Percentiles rank a stretch among this genome's conserved stretches.
These are phyloP conservation scores for Geum urbanum DNA, from an alignment of 306 rosid genomes.

Conservation along the genomic window DNA sequence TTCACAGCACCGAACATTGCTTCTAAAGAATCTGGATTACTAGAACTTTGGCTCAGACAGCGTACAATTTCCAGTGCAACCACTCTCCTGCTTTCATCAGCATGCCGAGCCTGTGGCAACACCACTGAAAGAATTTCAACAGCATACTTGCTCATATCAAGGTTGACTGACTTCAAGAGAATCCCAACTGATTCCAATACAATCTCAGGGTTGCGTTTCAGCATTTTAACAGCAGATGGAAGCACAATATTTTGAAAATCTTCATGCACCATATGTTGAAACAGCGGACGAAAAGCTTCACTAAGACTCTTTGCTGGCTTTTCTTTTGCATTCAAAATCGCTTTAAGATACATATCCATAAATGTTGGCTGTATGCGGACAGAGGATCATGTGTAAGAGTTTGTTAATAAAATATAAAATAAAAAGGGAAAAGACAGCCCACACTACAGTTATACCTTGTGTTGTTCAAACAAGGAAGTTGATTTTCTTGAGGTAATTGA, in stretches of 20 bases:
- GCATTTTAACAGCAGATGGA: constrained; percentile 88
- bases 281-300: constrained; percentile 81
- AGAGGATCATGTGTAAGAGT: constrained; percentile 21
- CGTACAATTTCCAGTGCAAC: constrained; percentile 65
- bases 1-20: constrained; percentile 73
- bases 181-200: constrained; percentile 81
- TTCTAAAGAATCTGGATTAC: constrained; percentile 80
- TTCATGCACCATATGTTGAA: constrained; percentile 61
- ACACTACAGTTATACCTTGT: constrained; percentile 39
- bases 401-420: too few species aligned
- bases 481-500: constrained; percentile 52
- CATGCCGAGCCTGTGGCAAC: constrained; percentile 79
- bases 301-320: constrained; percentile 68
- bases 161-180: constrained; percentile 70
- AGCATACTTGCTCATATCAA: constrained; percentile 93
- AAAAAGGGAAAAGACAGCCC: neutral
- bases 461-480: constrained; percentile 50
- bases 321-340: constrained; percentile 71
- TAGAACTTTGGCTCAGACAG: constrained; percentile 75
- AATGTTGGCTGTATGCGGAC: constrained; percentile 55
- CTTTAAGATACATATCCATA: constrained; percentile 81
- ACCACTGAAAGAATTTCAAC: constrained; percentile 72
- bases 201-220: constrained; percentile 96
- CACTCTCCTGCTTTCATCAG: constrained; percentile 75
- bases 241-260: constrained; percentile 71